Percentiles rank a stretch among this genome's conserved stretches.
Evolutionary conservation across 352 stramenopile genomes (phyloP).

Genomic region (Phytophthora lateralis): DNA sequence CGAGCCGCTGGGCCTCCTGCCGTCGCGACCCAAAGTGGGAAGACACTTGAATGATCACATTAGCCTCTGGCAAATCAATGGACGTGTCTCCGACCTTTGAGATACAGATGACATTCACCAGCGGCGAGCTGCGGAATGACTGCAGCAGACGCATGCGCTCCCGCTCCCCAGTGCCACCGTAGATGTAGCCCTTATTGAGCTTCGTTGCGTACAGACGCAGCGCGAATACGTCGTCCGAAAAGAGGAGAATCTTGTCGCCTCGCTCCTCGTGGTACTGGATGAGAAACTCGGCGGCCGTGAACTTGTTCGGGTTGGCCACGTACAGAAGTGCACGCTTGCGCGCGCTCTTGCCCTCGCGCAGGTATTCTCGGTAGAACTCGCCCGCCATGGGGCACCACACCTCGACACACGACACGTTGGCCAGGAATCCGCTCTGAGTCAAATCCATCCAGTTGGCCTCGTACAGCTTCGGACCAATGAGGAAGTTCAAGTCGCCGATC

Average conservation of each 20-base stretch:
- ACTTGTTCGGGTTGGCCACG: constrained; percentile 99
- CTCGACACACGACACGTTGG: constrained; percentile 98
- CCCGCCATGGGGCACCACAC: constrained; percentile 99
- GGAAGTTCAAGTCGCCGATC: constrained; percentile 99
- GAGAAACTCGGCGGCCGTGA: constrained; percentile 95
- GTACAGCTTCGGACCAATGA: constrained; percentile 98
- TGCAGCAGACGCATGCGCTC: constrained; percentile 89
- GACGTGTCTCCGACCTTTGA: constrained; percentile 98
- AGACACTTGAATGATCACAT: constrained; percentile 99
- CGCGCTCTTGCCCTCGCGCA: constrained; percentile 87
- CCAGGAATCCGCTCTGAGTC: constrained; percentile 96
- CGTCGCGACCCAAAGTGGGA: constrained; percentile 98
- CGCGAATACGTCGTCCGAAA: constrained; percentile 98
- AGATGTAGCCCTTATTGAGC: constrained; percentile 94
- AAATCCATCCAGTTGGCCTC: constrained; percentile 99
- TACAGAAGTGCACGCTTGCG: constrained; percentile 96
- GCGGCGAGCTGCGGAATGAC: constrained; percentile 82
- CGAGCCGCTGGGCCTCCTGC: constrained; percentile 99
- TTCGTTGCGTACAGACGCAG: constrained; percentile 95
- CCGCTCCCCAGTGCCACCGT: constrained; percentile 95
- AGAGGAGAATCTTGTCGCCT: constrained; percentile 99
- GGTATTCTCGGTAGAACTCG: constrained; percentile 96
- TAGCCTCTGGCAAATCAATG: constrained; percentile 99
- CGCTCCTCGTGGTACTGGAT: constrained; percentile 97
- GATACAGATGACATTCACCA: constrained; percentile 92